Evolutionary conservation across 129 eudicot genomes (phyloP).

Genomic region (Pittosporum tobira): DNA sequence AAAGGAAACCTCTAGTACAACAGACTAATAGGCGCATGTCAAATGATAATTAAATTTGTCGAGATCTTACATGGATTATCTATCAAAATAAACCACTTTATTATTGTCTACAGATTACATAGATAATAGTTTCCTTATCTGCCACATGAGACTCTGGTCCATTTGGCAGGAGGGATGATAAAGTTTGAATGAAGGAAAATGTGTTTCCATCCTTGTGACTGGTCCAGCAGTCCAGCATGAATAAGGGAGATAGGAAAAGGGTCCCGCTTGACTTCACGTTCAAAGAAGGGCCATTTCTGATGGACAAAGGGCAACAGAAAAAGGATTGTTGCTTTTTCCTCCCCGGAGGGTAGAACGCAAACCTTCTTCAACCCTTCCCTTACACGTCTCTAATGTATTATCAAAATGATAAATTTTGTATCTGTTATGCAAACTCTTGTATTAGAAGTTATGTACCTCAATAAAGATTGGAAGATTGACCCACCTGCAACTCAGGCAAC

Average conservation of each 20-base stretch:
- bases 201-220: background rate
- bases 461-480: slow-evolving; percentile 3
- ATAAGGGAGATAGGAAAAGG: background rate
- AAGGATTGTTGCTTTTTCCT: background rate
- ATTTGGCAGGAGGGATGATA: background rate
- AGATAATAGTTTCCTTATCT: background rate
- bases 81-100: no score
- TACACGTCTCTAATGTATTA: no score
- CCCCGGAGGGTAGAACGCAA: background rate
- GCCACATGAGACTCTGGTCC: background rate
- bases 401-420: no score
- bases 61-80: background rate
- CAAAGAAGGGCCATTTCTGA: background rate
- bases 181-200: background rate
- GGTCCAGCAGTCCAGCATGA: background rate
- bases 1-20: no score
- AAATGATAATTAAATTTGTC: no score
- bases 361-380: no score
- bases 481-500: slow-evolving; percentile 86
- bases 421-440: no score
- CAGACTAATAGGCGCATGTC: no score
- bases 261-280: no score
- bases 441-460: background rate
- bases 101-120: background rate
- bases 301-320: background rate